Evolutionary conservation across 2,329 filamentous ascomycete genomes (phyloP), one percentile per base, ranked within the genome.

Genomic region (Zopfia rhizophila): DNA sequence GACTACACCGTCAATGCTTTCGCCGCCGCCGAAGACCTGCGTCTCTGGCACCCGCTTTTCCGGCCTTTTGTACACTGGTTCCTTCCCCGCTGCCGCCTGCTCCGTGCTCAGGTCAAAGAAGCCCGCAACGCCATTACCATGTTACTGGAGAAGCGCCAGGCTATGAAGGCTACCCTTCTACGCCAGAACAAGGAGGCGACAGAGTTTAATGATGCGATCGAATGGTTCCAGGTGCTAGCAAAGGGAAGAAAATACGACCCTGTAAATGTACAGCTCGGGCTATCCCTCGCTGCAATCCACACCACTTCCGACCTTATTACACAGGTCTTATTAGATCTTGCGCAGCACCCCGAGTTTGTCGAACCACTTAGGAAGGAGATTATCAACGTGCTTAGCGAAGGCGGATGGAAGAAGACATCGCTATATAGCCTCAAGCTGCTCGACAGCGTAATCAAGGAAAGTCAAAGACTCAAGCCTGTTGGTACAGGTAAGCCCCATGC

Each of bases 11-110:
- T 68, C 33, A 68, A 73, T 11, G 72, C 78, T 48, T 76, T 83
- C 61, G 64, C 76, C 56, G 72, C 76, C 33, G 68, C 78, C 35
- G 60, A 79, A 43, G 74, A 79, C 54, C 71, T 86, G 42, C 68
- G 75, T 14, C 55, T 67, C 10, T 75, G 66, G 58, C 74, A 75
- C 14, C 44, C 48, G 0, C 59, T 67, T 28, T 47, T 73, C 7
- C 67, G 69, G n/a, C 67, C 66, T 3, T 19, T 72, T 4, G 56
- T 68, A 0, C 68, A 73, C 13, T 53, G 42, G 7, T 63, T 74
- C 30, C 54, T 75, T 3, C 70, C 73, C 2, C 52, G 61, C 1
- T 66, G 69, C n/a, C 60, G 58, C 6, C 56, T 58, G n/a, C 59
- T 74, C 30, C 64, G 66, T 18, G 25, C 47, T 7, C 60, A 68